phyloP scores from a whole-genome alignment of 108 stramenopile species.

The Nitzschia sp. region DNA sequence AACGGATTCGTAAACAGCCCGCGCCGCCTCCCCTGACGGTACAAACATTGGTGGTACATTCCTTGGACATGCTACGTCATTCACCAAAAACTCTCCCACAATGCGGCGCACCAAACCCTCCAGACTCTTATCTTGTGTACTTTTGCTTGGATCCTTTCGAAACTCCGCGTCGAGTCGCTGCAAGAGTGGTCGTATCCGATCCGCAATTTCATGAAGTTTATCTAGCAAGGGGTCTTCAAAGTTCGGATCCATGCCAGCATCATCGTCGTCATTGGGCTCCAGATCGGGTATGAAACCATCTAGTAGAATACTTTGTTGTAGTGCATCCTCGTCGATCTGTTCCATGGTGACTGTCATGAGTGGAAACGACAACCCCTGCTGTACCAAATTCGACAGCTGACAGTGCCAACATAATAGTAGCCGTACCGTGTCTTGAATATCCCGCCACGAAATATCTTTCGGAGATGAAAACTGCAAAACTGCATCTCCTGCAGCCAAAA shows the following conservation, averaged over 20 bases:
- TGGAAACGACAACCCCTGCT: background rate
- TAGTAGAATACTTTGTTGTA: background rate
- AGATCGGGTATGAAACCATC: background rate
- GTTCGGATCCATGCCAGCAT: background rate
- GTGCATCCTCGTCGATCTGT: slow-evolving; percentile 3
- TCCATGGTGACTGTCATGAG: slow-evolving; percentile 13
- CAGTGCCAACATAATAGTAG: slow-evolving; percentile 9
- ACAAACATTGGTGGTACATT: background rate
- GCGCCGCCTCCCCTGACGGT: background rate
- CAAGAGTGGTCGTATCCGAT: background rate
- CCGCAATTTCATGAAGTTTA: background rate
- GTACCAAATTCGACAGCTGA: background rate
- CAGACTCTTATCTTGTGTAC: background rate
- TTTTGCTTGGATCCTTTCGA: background rate
- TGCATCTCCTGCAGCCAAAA: slow-evolving; percentile 9
- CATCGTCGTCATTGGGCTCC: background rate
- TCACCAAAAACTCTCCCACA: background rate
- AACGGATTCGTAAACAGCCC: background rate
- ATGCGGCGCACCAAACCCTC: background rate
- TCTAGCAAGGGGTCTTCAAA: background rate
- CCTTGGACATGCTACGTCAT: background rate
- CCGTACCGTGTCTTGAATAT: slow-evolving; percentile 2
- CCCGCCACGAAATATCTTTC: background rate
- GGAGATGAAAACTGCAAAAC: background rate
- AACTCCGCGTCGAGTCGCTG: background rate